Conservation (phyloP, 371 early-diverging fungal genomes). For the Astathelohania contejeani region DNA sequence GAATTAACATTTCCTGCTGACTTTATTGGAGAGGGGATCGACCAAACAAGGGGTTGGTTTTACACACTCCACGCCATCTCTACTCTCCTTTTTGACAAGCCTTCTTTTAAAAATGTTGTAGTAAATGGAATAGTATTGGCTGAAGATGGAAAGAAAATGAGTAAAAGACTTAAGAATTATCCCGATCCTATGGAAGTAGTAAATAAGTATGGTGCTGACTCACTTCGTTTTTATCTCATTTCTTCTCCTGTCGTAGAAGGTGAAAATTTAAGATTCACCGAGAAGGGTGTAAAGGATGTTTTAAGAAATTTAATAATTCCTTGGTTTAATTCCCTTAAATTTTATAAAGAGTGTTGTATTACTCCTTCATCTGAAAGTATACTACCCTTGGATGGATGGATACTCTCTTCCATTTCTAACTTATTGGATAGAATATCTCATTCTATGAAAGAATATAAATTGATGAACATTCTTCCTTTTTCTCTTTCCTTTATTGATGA, state of each 20-base stretch:
- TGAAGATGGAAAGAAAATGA: constrained; percentile 98
- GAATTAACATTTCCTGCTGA: constrained; percentile 92
- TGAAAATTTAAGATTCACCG: constrained; percentile 83
- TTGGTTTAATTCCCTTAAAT: constrained; percentile 94
- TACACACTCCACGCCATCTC: constrained; percentile 95
- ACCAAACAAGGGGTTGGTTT: constrained; percentile 99
- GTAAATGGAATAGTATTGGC: constrained; percentile 96
- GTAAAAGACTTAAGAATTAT: constrained; percentile 97
- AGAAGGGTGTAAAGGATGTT: constrained; percentile 90
- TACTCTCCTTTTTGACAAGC: constrained; percentile 82
- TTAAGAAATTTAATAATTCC: constrained; percentile 83
- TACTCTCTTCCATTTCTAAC: constrained; percentile 26
- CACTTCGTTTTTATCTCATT: constrained; percentile 78
- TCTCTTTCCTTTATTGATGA: constrained; percentile 75
- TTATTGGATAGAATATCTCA: constrained; percentile 28
- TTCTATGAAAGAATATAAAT: constrained; percentile 57
- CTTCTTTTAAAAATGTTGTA: constrained; percentile 97
- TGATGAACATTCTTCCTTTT: constrained; percentile 82
- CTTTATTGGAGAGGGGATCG: constrained; percentile 98
- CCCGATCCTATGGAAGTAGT: constrained; percentile 78
- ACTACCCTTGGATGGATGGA: constrained; percentile 46
- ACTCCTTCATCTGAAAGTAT: constrained; percentile 38
- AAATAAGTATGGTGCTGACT: constrained; percentile 86
- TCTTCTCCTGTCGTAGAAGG: constrained; percentile 97
- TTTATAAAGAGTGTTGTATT: constrained; percentile 65